These are phyloP conservation scores for Ophiostoma ulmi DNA, from an alignment of 2,329 filamentous ascomycete genomes.

Conservation along the genomic window DNA sequence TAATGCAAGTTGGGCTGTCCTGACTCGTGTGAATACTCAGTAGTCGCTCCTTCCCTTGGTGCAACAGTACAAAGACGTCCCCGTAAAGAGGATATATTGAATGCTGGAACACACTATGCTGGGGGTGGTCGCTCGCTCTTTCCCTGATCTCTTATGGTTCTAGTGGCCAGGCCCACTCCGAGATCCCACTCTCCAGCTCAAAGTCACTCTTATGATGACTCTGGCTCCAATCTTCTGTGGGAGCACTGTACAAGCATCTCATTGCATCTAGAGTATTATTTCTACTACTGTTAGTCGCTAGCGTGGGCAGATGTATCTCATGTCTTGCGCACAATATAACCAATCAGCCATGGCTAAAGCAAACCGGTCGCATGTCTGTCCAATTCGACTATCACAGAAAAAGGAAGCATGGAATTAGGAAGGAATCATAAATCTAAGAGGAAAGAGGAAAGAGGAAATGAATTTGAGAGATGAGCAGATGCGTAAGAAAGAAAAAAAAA, in stretches of 20 bases:
- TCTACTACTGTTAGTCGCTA: background rate
- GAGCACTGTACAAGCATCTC: background rate
- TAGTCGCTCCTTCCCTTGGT: background rate
- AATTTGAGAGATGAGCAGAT: conserved; percentile 1
- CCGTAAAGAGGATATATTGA: background rate
- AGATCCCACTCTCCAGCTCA: background rate
- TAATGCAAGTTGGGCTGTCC: background rate
- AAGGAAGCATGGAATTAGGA: background rate
- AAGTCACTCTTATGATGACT: conserved; percentile 2
- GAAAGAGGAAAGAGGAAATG: background rate
- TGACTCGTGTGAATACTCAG: background rate
- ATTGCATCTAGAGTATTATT: background rate
- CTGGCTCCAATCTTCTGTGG: background rate
- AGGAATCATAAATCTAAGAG: background rate
- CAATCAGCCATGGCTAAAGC: background rate
- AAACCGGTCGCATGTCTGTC: background rate
- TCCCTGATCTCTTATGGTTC: conserved; percentile 13
- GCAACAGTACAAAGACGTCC: background rate
- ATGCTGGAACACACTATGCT: background rate
- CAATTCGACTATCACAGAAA: background rate
- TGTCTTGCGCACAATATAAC: background rate
- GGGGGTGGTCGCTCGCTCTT: background rate
- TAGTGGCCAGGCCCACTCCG: background rate
- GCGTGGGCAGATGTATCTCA: background rate
- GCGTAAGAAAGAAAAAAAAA: no score